A percentile compares a stretch with the other conserved stretches of the same genome.
phyloP scores from a whole-genome alignment of 352 stramenopile species.

The Globisporangium lucens region DNA sequence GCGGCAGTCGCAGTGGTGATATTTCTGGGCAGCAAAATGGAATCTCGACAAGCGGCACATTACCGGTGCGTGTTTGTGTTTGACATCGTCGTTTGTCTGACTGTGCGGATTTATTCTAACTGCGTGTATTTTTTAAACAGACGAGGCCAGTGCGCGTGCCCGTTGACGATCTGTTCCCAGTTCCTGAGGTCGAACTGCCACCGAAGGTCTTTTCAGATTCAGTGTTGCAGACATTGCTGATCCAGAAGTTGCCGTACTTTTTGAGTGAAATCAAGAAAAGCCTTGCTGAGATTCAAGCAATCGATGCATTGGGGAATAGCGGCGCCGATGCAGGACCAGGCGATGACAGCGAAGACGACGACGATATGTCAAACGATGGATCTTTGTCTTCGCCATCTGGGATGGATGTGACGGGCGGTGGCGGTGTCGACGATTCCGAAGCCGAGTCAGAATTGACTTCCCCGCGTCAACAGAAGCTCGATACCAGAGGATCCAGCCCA shows the following conservation, averaged over 20 bases:
- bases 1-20: constrained; percentile 40
- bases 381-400: constrained; percentile 63
- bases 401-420: constrained; percentile 45
- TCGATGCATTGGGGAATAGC: constrained; percentile 35
- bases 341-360: constrained; percentile 76
- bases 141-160: constrained; percentile 76
- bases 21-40: constrained; percentile 30
- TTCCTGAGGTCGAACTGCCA: constrained; percentile 75
- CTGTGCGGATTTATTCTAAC: constrained; percentile 1
- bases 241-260: constrained; percentile 75
- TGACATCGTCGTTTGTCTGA: not conserved
- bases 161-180: constrained; percentile 75
- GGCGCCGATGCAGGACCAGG: constrained; percentile 29
- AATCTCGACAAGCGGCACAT: constrained; percentile 23
- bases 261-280: constrained; percentile 77
- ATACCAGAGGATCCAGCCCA: not conserved
- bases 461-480: constrained; percentile 26
- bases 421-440: constrained; percentile 56
- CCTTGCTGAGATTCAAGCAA: constrained; percentile 47
- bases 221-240: constrained; percentile 62
- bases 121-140: constrained; percentile 23
- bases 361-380: constrained; percentile 86
- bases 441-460: constrained; percentile 42
- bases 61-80: constrained; percentile 38
- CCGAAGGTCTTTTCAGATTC: constrained; percentile 64